A percentile compares a stretch with the other conserved stretches of the same genome.
Evolutionary conservation across 23 red algal genomes (phyloP).

Genomic region (Cyanidium caldarium): DNA sequence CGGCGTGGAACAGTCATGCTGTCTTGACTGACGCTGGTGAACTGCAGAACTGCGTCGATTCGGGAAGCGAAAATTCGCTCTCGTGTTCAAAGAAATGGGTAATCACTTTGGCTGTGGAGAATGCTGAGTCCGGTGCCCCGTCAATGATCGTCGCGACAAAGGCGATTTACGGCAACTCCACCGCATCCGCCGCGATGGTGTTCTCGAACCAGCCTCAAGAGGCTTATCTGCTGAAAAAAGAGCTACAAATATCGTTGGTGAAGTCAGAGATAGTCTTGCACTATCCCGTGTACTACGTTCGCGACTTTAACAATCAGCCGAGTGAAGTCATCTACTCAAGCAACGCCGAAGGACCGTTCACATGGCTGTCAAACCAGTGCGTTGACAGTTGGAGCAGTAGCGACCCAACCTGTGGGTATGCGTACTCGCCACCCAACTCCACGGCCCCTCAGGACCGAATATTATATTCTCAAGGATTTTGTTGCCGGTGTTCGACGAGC

Average conservation of each 20-base stretch:
- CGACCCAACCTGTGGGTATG: conserved; percentile 24
- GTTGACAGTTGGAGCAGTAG: conserved; percentile 13
- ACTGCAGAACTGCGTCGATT: conserved; percentile 11
- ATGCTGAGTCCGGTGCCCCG: conserved; percentile 1
- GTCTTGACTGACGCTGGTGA: conserved; percentile 5
- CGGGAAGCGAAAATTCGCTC: neutral
- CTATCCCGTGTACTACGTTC: conserved; percentile 24
- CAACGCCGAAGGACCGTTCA: conserved; percentile 25
- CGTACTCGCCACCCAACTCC: conserved; percentile 10
- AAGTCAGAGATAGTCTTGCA: conserved; percentile 11
- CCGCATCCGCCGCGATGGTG: neutral
- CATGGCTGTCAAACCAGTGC: conserved; percentile 12
- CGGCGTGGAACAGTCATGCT: too few species aligned
- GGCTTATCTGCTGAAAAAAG: conserved; percentile 9
- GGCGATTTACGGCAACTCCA: neutral
- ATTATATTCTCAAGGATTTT: conserved; percentile 26
- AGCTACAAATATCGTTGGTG: conserved; percentile 3
- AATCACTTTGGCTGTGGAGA: conserved; percentile 20
- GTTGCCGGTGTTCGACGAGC: conserved; percentile 11
- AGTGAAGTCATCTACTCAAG: conserved; percentile 15
- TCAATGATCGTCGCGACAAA: conserved; percentile 1
- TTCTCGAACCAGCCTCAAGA: neutral
- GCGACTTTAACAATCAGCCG: conserved; percentile 29
- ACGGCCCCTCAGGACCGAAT: conserved; percentile 13
- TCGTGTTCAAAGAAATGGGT: conserved; percentile 26